These are phyloP conservation scores for Rhodotorula sphaerocarpa DNA, from an alignment of 768 basidiomycete genomes.

Conservation along the genomic window DNA sequence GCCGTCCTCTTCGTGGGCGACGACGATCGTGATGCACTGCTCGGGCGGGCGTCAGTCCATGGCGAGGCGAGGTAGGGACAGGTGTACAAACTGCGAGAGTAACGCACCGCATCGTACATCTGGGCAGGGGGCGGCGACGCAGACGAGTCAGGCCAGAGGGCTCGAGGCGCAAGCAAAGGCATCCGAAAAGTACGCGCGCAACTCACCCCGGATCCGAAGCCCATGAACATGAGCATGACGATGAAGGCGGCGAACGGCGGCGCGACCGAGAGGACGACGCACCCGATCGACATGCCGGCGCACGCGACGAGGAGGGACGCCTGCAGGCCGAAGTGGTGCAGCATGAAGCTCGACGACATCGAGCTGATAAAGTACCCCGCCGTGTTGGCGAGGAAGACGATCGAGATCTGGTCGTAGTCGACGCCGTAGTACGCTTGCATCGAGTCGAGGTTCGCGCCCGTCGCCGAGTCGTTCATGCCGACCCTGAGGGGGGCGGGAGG, in stretches of 20 bases:
- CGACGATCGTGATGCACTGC: slow-evolving; percentile 31
- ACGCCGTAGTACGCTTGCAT: slow-evolving; percentile 33
- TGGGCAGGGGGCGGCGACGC: not conserved
- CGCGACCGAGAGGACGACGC: slow-evolving; percentile 15
- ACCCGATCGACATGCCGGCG: slow-evolving; percentile 1
- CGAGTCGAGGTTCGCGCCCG: slow-evolving; percentile 23
- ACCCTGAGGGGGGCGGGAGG: not conserved
- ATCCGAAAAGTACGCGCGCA: too few species aligned
- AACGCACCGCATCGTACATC: not conserved
- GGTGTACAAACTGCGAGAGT: not conserved
- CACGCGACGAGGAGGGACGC: slow-evolving; percentile 19
- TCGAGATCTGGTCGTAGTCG: slow-evolving; percentile 29
- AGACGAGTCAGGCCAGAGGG: not conserved
- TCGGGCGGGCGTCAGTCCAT: not conserved
- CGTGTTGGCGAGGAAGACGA: slow-evolving; percentile 29
- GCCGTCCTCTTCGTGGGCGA: slow-evolving; percentile 30
- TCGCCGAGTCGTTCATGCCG: slow-evolving; percentile 32
- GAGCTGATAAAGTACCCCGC: slow-evolving; percentile 25
- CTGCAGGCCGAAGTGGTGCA: slow-evolving; percentile 35
- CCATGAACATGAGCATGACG: slow-evolving; percentile 22
- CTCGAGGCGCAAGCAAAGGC: not conserved
- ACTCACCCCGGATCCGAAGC: slow-evolving; percentile 26
- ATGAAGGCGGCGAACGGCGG: slow-evolving; percentile 33
- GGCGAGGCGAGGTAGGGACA: not conserved
- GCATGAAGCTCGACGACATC: slow-evolving; percentile 25